Evolutionary conservation across 1,139 yeast genomes (phyloP).

Genomic region (Hyphopichia fennica): DNA sequence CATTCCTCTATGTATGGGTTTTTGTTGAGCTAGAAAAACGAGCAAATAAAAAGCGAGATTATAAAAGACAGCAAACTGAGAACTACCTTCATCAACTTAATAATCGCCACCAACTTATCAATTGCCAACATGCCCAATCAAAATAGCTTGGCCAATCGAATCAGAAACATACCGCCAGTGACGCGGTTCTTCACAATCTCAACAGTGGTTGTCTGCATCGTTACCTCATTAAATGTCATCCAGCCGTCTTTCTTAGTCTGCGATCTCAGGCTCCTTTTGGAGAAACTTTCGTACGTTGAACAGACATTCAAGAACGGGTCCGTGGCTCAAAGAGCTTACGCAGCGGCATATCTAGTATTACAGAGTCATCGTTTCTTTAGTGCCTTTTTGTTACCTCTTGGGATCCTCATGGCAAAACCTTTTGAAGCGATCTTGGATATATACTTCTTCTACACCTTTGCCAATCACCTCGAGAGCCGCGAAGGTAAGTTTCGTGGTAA

Average conservation of each 20-base stretch:
- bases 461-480: constrained; percentile 50
- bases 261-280: constrained; percentile 9
- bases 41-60: too few species aligned
- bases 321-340: constrained; percentile 5
- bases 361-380: constrained; percentile 51
- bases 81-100: too few species aligned
- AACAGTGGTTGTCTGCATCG: constrained; percentile 32
- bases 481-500: constrained; percentile 52
- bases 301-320: constrained; percentile 5
- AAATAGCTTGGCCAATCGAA: constrained; percentile 25
- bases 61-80: too few species aligned
- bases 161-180: constrained; percentile 45
- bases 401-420: constrained; percentile 32
- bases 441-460: constrained; percentile 57
- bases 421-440: constrained; percentile 52
- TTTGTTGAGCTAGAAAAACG: too few species aligned
- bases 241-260: constrained; percentile 12
- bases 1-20: too few species aligned
- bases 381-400: constrained; percentile 46
- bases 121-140: constrained; percentile 3
- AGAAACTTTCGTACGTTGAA: constrained; percentile 4
- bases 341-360: constrained; percentile 11
- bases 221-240: constrained; percentile 19
- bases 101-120: too few species aligned
- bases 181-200: constrained; percentile 45